Conservation (phyloP, 371 early-diverging fungal genomes). For the Massospora cicadina region DNA sequence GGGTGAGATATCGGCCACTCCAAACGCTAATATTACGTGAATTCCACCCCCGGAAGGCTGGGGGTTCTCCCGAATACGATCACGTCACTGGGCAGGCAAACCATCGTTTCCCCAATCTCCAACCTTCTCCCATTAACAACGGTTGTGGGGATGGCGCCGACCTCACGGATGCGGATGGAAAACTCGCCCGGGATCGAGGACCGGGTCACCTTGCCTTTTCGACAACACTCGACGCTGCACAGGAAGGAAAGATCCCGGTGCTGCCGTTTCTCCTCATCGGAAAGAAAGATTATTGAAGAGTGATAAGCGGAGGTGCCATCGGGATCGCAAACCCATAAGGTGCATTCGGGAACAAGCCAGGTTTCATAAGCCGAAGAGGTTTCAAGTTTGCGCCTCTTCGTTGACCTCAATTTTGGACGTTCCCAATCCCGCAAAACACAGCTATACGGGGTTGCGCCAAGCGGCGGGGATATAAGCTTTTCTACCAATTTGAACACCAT, state of each 20-base stretch:
- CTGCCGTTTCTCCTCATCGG: not conserved
- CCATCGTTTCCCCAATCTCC: not conserved
- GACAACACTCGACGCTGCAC: not conserved
- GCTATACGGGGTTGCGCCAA: not conserved
- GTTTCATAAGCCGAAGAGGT: not conserved
- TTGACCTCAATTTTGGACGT: no score
- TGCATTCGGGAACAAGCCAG: not conserved
- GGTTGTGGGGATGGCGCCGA: not conserved
- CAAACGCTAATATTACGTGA: not conserved
- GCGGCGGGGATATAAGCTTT: not conserved
- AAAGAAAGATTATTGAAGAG: not conserved
- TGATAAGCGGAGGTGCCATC: not conserved
- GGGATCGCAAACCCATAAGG: not conserved
- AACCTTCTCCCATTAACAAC: not conserved
- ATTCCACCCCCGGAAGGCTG: not conserved
- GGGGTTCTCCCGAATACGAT: not conserved
- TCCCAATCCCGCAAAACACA: not conserved
- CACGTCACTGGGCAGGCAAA: not conserved
- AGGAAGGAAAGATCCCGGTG: not conserved
- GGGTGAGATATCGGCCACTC: not conserved
- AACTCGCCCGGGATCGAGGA: not conserved
- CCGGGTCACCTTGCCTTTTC: not conserved
- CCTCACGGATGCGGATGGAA: not conserved
- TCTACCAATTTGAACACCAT: not conserved
- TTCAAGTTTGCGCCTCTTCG: not conserved